Percentiles rank a stretch among this genome's conserved stretches.
These are phyloP conservation scores for Eucalyptus coolabah DNA, from an alignment of 345 rosid genomes.

Conservation along the genomic window DNA sequence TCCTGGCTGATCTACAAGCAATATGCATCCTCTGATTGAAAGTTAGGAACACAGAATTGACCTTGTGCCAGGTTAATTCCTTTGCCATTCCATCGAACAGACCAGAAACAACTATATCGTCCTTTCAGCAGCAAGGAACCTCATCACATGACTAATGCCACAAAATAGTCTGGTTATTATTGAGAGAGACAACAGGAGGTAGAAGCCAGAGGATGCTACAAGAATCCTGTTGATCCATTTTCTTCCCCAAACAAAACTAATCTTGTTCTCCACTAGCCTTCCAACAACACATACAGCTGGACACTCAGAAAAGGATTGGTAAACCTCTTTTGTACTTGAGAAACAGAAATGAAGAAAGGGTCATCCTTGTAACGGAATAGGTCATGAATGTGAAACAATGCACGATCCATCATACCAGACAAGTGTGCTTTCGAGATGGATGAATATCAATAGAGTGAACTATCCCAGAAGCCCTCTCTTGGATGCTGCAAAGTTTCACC, in stretches of 20 bases:
- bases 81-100: not conserved
- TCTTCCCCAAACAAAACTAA: not conserved
- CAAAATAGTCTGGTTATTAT: not conserved
- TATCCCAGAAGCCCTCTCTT: constrained; percentile 54
- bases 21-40: not conserved
- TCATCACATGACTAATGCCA: not conserved
- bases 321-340: not conserved
- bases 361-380: not conserved
- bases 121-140: not conserved
- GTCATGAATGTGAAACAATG: not conserved
- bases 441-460: constrained; percentile 87
- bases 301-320: not conserved
- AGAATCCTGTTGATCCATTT: not conserved
- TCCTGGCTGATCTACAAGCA: not conserved
- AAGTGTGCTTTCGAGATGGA: constrained; percentile 82
- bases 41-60: not conserved
- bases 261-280: not conserved
- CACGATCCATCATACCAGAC: constrained; percentile 39
- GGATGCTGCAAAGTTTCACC: constrained; percentile 33
- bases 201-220: not conserved
- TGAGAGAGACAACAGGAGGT: not conserved
- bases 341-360: not conserved
- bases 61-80: not conserved
- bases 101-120: not conserved
- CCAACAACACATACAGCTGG: not conserved